A percentile compares a stretch with the other conserved stretches of the same genome.
These are phyloP conservation scores for Claviceps sp. DNA, from an alignment of 2,329 filamentous ascomycete genomes.

Conservation along the genomic window DNA sequence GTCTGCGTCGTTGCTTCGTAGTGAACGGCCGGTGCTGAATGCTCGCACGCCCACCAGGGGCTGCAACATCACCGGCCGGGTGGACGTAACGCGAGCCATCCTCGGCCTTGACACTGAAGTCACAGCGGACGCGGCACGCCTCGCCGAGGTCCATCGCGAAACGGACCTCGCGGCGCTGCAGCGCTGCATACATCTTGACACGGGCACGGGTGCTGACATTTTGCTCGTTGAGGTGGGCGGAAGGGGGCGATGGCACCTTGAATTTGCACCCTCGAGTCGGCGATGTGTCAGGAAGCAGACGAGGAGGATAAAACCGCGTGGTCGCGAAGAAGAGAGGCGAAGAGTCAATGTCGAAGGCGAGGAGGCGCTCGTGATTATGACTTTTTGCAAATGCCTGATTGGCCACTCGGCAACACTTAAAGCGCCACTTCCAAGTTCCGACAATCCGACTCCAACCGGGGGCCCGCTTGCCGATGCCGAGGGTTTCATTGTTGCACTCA, in stretches of 20 bases:
- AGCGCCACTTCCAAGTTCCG: background rate
- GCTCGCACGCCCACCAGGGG: constrained; percentile 14
- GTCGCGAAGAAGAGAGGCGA: background rate
- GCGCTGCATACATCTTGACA: constrained; percentile 26
- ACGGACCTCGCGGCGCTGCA: constrained; percentile 17
- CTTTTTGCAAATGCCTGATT: constrained; percentile 6
- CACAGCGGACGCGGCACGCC: constrained; percentile 2
- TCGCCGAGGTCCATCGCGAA: constrained; percentile 16
- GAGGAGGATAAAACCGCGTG: background rate
- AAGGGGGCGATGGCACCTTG: background rate
- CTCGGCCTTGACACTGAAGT: constrained; percentile 9
- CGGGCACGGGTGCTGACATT: constrained; percentile 23
- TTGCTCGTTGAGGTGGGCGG: constrained; percentile 6
- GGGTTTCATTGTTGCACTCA: too few relatives aligned
- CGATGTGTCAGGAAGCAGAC: background rate
- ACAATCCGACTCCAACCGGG: background rate
- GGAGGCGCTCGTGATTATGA: constrained; percentile 1
- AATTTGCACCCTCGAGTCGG: background rate
- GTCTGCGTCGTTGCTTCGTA: constrained; percentile 13
- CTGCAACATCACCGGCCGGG: constrained; percentile 10
- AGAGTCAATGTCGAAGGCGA: background rate
- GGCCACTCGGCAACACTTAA: constrained; percentile 1
- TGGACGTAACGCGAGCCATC: constrained; percentile 7
- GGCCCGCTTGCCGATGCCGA: background rate
- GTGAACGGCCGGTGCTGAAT: constrained; percentile 22